Percentiles rank a stretch among this genome's conserved stretches.
Conservation (phyloP, 2,329 filamentous ascomycete species). For the Venturiaceae sp. region DNA sequence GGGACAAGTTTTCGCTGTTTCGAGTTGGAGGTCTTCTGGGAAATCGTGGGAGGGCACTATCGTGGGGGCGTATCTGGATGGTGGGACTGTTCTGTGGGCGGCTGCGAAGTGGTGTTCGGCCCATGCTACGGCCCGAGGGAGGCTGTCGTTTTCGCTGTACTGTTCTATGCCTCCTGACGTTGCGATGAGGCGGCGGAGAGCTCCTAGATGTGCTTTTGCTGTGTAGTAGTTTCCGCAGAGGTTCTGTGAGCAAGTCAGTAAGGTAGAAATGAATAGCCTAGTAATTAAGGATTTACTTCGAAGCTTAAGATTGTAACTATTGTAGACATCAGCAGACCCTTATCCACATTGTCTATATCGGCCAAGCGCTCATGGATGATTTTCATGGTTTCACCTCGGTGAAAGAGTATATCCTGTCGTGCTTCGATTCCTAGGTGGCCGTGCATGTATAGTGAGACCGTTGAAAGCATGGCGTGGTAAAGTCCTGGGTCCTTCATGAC, state of each 20-base stretch:
- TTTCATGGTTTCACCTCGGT: conserved; percentile 1
- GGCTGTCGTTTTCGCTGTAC: neutral
- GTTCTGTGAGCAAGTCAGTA: neutral
- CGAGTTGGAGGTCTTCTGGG: neutral
- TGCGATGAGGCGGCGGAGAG: neutral
- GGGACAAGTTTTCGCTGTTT: neutral
- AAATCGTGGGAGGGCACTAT: neutral
- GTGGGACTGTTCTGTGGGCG: neutral
- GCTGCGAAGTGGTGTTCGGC: conserved; percentile 1
- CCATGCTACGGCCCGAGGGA: neutral
- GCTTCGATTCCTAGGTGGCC: neutral
- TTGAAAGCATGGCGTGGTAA: neutral
- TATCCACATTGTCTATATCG: neutral
- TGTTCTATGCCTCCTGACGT: neutral
- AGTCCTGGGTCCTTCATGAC: neutral
- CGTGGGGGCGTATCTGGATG: neutral
- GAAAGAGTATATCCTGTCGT: neutral
- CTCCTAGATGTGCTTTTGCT: neutral
- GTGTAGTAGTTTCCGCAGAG: conserved; percentile 3
- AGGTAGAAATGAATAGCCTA: too few species aligned
- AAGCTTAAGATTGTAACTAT: neutral
- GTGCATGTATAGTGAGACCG: neutral
- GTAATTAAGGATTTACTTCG: neutral
- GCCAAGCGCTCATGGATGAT: neutral
- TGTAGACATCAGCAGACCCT: neutral